phyloP scores from a whole-genome alignment of 108 stramenopile species.

The Cyclotella cryptica region DNA sequence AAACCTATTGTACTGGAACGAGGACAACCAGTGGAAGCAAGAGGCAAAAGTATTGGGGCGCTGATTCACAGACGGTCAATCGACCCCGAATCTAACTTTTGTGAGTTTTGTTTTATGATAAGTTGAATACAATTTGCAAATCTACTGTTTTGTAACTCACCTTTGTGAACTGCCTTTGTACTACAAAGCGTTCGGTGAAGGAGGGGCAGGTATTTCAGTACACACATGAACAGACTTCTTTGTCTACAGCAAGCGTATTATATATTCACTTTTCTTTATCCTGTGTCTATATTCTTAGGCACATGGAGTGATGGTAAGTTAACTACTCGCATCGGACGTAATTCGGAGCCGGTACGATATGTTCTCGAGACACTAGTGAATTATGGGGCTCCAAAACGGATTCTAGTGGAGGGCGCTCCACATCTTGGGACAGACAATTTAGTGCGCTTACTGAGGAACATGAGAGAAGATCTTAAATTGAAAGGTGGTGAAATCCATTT shows the following conservation, averaged over 20 bases:
- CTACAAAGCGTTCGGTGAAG: conserved; percentile 84
- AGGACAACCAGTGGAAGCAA: conserved; percentile 90
- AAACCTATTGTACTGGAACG: conserved; percentile 86
- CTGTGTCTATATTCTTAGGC: conserved; percentile 8
- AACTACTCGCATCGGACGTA: conserved; percentile 92
- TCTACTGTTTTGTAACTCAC: too few relatives aligned
- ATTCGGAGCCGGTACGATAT: conserved; percentile 65
- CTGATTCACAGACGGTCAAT: conserved; percentile 73
- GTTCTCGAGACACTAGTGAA: conserved; percentile 87
- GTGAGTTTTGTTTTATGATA: background rate
- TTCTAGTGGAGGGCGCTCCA: conserved; percentile 91
- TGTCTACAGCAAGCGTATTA: background rate
- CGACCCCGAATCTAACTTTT: conserved; percentile 84
- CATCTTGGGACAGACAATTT: conserved; percentile 96
- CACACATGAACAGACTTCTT: background rate
- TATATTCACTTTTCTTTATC: background rate
- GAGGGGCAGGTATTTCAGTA: conserved; percentile 80
- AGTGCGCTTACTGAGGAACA: conserved; percentile 81
- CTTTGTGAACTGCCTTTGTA: background rate
- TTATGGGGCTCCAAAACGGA: conserved; percentile 87
- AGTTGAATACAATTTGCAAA: too few relatives aligned
- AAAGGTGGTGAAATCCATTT: conserved; percentile 87
- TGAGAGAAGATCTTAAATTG: conserved; percentile 69
- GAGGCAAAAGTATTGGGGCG: conserved; percentile 92
- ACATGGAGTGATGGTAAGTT: conserved; percentile 98